These are phyloP conservation scores for Boletus rubroflammeus DNA, from an alignment of 768 basidiomycete species.

Conservation along the genomic window DNA sequence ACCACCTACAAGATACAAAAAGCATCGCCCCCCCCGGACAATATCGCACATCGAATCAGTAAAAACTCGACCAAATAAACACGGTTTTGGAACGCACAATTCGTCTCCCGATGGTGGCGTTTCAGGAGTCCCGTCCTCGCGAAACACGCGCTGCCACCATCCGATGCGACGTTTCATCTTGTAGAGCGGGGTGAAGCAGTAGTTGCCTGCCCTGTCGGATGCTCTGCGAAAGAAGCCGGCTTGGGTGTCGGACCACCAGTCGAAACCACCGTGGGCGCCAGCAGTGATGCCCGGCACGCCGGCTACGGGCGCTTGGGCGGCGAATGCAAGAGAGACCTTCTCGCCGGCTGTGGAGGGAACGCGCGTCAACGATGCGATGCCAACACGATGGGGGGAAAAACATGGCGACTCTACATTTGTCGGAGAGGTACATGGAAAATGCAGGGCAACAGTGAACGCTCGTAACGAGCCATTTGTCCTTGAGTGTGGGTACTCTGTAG, in stretches of 20 bases:
- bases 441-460: slow-evolving; percentile 32
- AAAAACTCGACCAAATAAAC: not conserved
- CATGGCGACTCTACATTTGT: slow-evolving; percentile 14
- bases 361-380: not conserved
- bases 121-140: not conserved
- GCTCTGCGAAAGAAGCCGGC: slow-evolving; percentile 24
- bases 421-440: slow-evolving; percentile 32
- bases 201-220: slow-evolving; percentile 17
- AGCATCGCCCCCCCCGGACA: too few species aligned
- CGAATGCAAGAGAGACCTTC: slow-evolving; percentile 23
- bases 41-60: not conserved
- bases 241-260: slow-evolving; percentile 23
- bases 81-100: slow-evolving; percentile 11
- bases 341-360: slow-evolving; percentile 17
- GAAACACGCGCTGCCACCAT: slow-evolving; percentile 1
- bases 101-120: slow-evolving; percentile 3
- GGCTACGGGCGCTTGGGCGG: slow-evolving; percentile 10
- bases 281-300: slow-evolving; percentile 4
- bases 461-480: slow-evolving; percentile 34
- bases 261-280: slow-evolving; percentile 8
- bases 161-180: slow-evolving; percentile 15
- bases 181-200: slow-evolving; percentile 29
- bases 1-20: slow-evolving; percentile 18
- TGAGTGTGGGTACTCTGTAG: slow-evolving; percentile 22
- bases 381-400: not conserved